These are phyloP conservation scores for Stephanodiscus minutulus DNA, from an alignment of 108 stramenopile genomes.

Conservation along the genomic window DNA sequence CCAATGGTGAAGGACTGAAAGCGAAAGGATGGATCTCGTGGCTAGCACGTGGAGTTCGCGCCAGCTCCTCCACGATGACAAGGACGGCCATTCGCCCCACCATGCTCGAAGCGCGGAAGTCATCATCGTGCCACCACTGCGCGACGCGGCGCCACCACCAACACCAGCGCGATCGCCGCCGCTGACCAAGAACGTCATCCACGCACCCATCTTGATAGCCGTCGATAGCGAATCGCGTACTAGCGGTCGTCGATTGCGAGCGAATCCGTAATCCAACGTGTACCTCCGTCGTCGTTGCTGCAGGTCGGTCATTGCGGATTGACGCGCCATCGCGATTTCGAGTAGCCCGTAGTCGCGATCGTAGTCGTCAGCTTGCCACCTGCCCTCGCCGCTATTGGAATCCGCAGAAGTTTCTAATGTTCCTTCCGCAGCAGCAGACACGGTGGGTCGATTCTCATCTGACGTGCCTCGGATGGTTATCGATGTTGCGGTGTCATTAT, in stretches of 20 bases:
- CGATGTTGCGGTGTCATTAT: too few species aligned
- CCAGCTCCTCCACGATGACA: too few species aligned
- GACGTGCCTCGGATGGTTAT: too few species aligned
- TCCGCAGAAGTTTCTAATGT: too few species aligned
- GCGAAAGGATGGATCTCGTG: slow-evolving; percentile 5
- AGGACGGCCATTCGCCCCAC: too few species aligned
- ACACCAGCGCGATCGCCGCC: slow-evolving; percentile 1
- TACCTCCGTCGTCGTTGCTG: slow-evolving; percentile 39
- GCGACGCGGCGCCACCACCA: too few species aligned
- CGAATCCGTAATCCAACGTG: slow-evolving; percentile 46
- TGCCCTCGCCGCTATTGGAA: too few species aligned
- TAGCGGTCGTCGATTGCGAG: slow-evolving; percentile 40
- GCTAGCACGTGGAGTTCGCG: slow-evolving; percentile 20
- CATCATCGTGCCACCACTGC: too few species aligned
- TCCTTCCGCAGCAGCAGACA: too few species aligned
- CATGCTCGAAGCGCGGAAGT: too few species aligned
- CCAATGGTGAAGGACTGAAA: slow-evolving; percentile 36
- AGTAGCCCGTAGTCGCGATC: slow-evolving; percentile 38
- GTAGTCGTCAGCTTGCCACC: slow-evolving; percentile 45
- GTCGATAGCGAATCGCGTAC: slow-evolving; percentile 21
- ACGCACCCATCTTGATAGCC: slow-evolving; percentile 17
- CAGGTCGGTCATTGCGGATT: slow-evolving; percentile 30
- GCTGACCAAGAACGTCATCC: slow-evolving; percentile 28
- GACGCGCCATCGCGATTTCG: slow-evolving; percentile 31
- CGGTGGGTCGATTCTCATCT: too few species aligned